These are phyloP conservation scores for Glutinoglossum americanum DNA, from an alignment of 495 filamentous ascomycete species.

Conservation along the genomic window DNA sequence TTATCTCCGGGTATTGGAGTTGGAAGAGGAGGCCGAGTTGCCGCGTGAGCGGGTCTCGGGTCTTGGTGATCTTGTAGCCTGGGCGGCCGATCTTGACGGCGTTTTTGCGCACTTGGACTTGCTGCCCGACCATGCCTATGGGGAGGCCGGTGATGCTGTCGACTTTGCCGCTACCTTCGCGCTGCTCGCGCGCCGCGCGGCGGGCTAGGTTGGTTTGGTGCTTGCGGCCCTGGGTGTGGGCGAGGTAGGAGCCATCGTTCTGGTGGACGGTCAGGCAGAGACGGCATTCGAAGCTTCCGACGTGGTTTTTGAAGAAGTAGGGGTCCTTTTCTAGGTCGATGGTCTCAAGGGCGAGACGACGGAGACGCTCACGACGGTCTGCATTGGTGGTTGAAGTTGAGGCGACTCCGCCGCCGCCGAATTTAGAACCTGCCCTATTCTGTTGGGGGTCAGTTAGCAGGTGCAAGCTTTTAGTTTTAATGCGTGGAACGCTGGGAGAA, in stretches of 20 bases:
- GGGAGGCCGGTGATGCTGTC: constrained; percentile 57
- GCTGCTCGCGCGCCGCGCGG: constrained; percentile 79
- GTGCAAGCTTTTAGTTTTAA: background rate
- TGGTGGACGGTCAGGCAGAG: constrained; percentile 98
- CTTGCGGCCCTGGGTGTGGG: constrained; percentile 96
- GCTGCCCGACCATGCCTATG: constrained; percentile 52
- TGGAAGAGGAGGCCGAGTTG: constrained; percentile 88
- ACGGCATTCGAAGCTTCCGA: constrained; percentile 94
- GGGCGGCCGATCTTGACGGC: constrained; percentile 93
- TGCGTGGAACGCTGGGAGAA: background rate
- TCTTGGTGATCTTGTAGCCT: constrained; percentile 95
- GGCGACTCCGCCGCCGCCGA: constrained; percentile 92
- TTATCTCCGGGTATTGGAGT: constrained; percentile 86
- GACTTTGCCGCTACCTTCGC: constrained; percentile 49
- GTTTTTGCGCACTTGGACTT: constrained; percentile 57
- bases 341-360: constrained; percentile 91
- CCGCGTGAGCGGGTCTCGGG: constrained; percentile 69
- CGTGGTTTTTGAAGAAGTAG: constrained; percentile 99
- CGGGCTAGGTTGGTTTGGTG: constrained; percentile 98
- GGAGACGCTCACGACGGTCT: constrained; percentile 87
- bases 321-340: constrained; percentile 99
- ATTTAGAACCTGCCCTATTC: constrained; percentile 94
- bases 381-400: constrained; percentile 85
- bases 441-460: constrained; percentile 22
- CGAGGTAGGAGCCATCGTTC: constrained; percentile 97